Evolutionary conservation across 768 basidiomycete genomes (phyloP).

Genomic region (Boletellus ananas): DNA sequence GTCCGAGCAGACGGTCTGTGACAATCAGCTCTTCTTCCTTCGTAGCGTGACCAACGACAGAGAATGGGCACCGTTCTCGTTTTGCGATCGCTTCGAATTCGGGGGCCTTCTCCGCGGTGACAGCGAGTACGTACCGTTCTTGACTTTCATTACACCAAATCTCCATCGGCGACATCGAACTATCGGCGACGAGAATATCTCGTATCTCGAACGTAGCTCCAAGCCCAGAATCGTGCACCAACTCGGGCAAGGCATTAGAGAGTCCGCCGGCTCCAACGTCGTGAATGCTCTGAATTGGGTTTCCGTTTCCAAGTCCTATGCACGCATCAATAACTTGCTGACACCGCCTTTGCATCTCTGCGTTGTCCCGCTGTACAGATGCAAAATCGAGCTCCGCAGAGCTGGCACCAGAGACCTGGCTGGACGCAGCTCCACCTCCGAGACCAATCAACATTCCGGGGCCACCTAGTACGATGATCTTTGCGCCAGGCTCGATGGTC

Average conservation of each 20-base stretch:
- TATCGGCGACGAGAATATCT: slow-evolving; percentile 87
- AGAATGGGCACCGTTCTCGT: slow-evolving; percentile 92
- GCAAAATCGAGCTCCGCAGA: slow-evolving; percentile 96
- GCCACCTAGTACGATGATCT: slow-evolving; percentile 90
- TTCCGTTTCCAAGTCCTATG: slow-evolving; percentile 51
- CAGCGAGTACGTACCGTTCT: slow-evolving; percentile 94
- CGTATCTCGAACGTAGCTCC: slow-evolving; percentile 93
- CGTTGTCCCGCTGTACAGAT: slow-evolving; percentile 95
- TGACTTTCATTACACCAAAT: slow-evolving; percentile 99
- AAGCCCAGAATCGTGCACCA: slow-evolving; percentile 93
- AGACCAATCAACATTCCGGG: slow-evolving; percentile 96
- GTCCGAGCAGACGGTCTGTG: slow-evolving; percentile 76
- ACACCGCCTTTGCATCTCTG: slow-evolving; percentile 96
- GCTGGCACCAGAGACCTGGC: slow-evolving; percentile 85
- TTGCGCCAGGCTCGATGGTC: slow-evolving; percentile 73
- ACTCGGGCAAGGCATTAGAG: slow-evolving; percentile 93
- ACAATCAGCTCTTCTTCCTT: slow-evolving; percentile 79
- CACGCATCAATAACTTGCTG: slow-evolving; percentile 98
- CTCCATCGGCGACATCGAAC: slow-evolving; percentile 97
- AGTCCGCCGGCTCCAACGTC: slow-evolving; percentile 97
- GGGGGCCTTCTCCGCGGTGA: slow-evolving; percentile 58
- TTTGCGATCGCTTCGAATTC: slow-evolving; percentile 74
- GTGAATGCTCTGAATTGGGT: slow-evolving; percentile 93
- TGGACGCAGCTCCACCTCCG: slow-evolving; percentile 95
- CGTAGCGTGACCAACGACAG: slow-evolving; percentile 86